phyloP scores from a whole-genome alignment of 371 early-diverging fungal genomes.

The Amoeboradix gromovi region DNA sequence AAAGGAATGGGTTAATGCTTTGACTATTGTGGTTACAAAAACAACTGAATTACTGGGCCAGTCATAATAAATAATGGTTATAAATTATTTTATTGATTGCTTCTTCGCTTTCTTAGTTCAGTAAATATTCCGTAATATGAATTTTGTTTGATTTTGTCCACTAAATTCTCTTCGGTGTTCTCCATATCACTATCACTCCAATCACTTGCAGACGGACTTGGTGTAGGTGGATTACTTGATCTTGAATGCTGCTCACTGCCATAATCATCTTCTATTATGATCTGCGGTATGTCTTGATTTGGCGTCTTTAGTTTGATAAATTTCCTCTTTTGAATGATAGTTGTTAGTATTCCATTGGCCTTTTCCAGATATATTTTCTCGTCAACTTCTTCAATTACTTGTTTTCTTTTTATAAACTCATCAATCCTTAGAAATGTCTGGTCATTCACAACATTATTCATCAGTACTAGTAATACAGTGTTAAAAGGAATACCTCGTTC shows the following conservation, averaged over 20 bases:
- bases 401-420: neutral
- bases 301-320: neutral
- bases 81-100: too few species aligned
- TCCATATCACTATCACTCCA: neutral
- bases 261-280: neutral
- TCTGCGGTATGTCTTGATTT: neutral
- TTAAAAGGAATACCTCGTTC: neutral
- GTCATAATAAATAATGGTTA: too few species aligned
- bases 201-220: neutral
- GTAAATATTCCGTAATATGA: neutral
- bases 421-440: neutral
- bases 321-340: neutral
- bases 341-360: neutral
- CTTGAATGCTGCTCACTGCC: neutral
- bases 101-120: neutral
- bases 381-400: neutral
- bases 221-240: neutral
- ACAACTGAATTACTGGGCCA: neutral
- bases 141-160: neutral
- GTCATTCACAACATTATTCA: neutral
- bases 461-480: neutral
- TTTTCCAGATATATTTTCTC: neutral
- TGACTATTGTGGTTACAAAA: conserved; percentile 24
- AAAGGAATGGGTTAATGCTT: conserved; percentile 33
- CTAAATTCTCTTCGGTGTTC: neutral